Conservation (phyloP, 371 early-diverging fungal species). For the Mortierella sp. region DNA sequence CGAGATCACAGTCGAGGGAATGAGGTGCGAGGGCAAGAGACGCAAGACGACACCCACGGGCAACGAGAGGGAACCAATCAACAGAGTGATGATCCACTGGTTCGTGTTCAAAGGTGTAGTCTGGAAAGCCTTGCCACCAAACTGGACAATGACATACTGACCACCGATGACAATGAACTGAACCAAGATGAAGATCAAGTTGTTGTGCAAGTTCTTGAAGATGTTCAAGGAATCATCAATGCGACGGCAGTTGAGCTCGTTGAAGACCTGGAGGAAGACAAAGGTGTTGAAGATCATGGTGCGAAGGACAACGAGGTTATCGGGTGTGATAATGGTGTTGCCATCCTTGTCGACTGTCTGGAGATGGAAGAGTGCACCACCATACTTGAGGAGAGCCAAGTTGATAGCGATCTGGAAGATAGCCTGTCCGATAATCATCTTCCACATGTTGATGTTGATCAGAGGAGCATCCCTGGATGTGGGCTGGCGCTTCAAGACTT, state of each 20-base stretch:
- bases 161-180: conserved; percentile 74
- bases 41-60: conserved; percentile 85
- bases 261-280: conserved; percentile 95
- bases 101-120: conserved; percentile 70
- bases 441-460: conserved; percentile 91
- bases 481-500: conserved; percentile 85
- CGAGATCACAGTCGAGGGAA: conserved; percentile 30
- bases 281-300: conserved; percentile 97
- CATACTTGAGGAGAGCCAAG: conserved; percentile 63
- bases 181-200: conserved; percentile 84
- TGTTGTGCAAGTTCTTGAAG: conserved; percentile 82
- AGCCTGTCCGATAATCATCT: conserved; percentile 91
- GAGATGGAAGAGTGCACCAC: conserved; percentile 74
- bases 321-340: too few species aligned
- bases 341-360: conserved; percentile 49
- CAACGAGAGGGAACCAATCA: conserved; percentile 83
- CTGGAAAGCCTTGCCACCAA: conserved; percentile 91
- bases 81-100: conserved; percentile 86
- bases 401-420: conserved; percentile 86
- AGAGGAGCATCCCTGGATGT: conserved; percentile 80
- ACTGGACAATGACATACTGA: conserved; percentile 89
- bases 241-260: conserved; percentile 87
- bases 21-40: conserved; percentile 66
- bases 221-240: conserved; percentile 85
- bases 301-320: conserved; percentile 61